These are phyloP conservation scores for Pinguiococcus pyrenoidosus DNA, from an alignment of 108 stramenopile species.

Conservation along the genomic window DNA sequence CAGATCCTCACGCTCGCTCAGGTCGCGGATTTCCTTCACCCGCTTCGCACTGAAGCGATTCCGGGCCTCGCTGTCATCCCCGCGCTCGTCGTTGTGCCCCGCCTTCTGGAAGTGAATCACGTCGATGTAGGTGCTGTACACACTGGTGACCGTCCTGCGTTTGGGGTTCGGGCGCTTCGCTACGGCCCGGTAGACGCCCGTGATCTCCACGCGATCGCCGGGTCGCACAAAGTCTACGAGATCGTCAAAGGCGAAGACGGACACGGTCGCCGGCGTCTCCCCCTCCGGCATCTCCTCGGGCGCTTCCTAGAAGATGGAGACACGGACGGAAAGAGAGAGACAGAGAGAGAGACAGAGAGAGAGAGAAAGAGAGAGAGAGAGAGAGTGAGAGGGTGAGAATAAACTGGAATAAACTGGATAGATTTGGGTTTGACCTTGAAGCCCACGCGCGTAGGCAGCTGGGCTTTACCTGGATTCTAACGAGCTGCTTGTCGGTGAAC, in stretches of 20 bases:
- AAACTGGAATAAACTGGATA: too few relatives aligned
- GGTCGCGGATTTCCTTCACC: conserved; percentile 47
- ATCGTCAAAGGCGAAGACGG: conserved; percentile 90
- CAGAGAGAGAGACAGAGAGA: too few relatives aligned
- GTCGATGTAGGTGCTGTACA: conserved; percentile 96
- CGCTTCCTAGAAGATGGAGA: conserved; percentile 47
- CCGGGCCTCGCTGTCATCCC: conserved; percentile 30
- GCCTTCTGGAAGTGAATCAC: conserved; percentile 72
- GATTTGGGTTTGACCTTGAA: neutral
- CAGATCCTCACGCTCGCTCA: conserved; percentile 45
- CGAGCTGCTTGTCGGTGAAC: conserved; percentile 94
- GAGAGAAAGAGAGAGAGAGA: too few relatives aligned
- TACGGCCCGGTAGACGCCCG: conserved; percentile 87
- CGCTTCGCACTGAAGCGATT: conserved; percentile 43
- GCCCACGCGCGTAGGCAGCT: neutral
- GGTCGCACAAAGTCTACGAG: conserved; percentile 88
- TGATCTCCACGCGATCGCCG: conserved; percentile 91
- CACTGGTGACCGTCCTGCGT: conserved; percentile 62
- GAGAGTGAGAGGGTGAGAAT: too few relatives aligned
- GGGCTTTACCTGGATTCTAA: conserved; percentile 83
- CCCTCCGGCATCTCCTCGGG: conserved; percentile 95
- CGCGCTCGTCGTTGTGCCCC: conserved; percentile 2
- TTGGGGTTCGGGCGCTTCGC: conserved; percentile 73
- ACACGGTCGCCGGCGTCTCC: conserved; percentile 86
- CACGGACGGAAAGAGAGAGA: too few relatives aligned